Evolutionary conservation across 2,329 filamentous ascomycete genomes (phyloP), one percentile per base, ranked within the genome.

Genomic region (Diplocarpon mali): DNA sequence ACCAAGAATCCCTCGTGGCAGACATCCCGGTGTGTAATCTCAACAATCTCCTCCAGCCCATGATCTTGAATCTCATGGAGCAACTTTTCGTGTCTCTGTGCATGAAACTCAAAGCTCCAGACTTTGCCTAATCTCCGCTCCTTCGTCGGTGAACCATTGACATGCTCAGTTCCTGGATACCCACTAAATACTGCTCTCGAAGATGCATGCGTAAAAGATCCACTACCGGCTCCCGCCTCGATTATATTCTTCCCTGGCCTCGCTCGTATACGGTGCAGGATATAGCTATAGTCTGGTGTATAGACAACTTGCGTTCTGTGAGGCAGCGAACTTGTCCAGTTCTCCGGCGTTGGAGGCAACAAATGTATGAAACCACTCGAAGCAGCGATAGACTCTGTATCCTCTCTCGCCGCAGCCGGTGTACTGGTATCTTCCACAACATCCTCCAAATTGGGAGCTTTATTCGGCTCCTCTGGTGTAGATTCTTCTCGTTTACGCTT

Each of bases 231-330:
- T 28, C 85, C 85, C 3, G 85, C 85, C 62, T 92, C 85, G 44
- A 92, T 88, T 30, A 92, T 68, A 15, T 72, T 73, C 37, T 77
- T 74, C 5, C 86, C 85, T 0, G 85, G 85, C 15, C 83, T 69
- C 5, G 82, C 84, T 28, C 83, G 75, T 56, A 92, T 73, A 29
- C 84, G 73, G 57, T 89, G 83, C 10, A 92, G 68, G 39, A 92
- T 78, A 60, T 88, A 92, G 66, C 85, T 89, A 65, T 88, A 89
- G 62, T 92, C 85, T 13, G 85, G 84, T 0, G 83, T 89, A 62
- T 92, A 92, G 42, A 92, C 85, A 31, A 92, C 85, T 60, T 92
- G 85, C 0, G 85, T 92, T 49, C 85, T 72, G 61, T 92, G 85
- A 1, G 85, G 85, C 38, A 92, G 65, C 46, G 82, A 85, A 44